Conservation (phyloP, 768 basidiomycete genomes). For the Tylopilus balloui region DNA sequence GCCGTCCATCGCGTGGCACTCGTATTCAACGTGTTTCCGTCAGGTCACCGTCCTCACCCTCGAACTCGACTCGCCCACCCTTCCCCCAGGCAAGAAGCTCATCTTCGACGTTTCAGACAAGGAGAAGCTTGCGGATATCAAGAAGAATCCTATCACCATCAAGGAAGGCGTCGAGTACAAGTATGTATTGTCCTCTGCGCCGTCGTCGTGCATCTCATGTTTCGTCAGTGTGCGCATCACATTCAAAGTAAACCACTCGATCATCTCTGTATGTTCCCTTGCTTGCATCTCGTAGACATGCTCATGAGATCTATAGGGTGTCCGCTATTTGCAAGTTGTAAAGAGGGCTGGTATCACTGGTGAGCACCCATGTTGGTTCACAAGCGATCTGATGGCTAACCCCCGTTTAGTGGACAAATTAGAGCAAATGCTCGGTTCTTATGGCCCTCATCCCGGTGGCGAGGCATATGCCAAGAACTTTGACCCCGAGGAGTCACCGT, state of each 20-base stretch:
- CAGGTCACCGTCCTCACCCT: conserved; percentile 73
- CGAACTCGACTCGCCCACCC: conserved; percentile 73
- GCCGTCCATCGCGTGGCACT: conserved; percentile 10
- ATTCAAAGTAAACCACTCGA: conserved; percentile 86
- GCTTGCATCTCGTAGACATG: neutral
- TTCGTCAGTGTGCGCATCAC: conserved; percentile 63
- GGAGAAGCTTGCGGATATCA: conserved; percentile 45
- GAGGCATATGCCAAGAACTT: conserved; percentile 73
- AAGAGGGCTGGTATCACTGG: conserved; percentile 76
- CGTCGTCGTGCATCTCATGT: conserved; percentile 2
- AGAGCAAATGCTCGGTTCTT: conserved; percentile 94
- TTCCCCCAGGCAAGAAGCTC: conserved; percentile 59
- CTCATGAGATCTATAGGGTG: conserved; percentile 48
- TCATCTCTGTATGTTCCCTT: conserved; percentile 61
- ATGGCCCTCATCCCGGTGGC: conserved; percentile 66
- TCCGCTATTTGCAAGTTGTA: conserved; percentile 85
- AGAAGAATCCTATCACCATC: conserved; percentile 75
- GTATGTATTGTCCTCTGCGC: conserved; percentile 34
- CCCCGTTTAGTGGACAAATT: conserved; percentile 72
- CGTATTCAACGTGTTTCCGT: conserved; percentile 18
- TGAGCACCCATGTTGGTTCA: conserved; percentile 25
- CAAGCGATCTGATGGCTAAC: conserved; percentile 1
- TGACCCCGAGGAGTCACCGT: conserved; percentile 65
- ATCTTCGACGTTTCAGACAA: conserved; percentile 58
- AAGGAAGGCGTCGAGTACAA: conserved; percentile 89